Conservation (phyloP, 2,329 filamentous ascomycete species). For the Allantophomopsis cytisporea region DNA sequence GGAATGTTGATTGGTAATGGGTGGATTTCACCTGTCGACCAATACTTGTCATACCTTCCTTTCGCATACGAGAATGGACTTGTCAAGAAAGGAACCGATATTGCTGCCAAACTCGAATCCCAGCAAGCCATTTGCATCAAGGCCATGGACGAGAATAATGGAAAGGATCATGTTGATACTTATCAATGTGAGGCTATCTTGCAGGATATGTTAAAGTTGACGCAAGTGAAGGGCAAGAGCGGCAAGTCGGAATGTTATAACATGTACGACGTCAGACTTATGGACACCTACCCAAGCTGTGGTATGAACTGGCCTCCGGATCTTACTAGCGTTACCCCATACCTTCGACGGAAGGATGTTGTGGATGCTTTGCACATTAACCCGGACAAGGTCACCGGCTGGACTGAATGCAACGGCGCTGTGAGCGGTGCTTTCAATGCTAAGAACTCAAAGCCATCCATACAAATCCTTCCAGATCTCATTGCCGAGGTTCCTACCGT, state of each 20-base stretch:
- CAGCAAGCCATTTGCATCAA: constrained; percentile 56
- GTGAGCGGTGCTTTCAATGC: constrained; percentile 63
- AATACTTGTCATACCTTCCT: constrained; percentile 77
- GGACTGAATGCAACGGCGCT: constrained; percentile 77
- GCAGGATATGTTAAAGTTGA: constrained; percentile 54
- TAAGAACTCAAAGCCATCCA: constrained; percentile 56
- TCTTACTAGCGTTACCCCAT: constrained; percentile 62
- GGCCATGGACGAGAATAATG: constrained; percentile 42
- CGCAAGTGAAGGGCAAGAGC: constrained; percentile 37
- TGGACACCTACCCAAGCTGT: constrained; percentile 68
- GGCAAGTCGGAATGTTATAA: constrained; percentile 58
- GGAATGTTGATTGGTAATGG: constrained; percentile 93
- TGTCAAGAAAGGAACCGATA: constrained; percentile 50
- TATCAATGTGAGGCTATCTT: constrained; percentile 65
- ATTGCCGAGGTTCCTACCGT: constrained; percentile 66
- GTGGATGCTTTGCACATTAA: constrained; percentile 70
- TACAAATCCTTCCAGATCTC: constrained; percentile 64
- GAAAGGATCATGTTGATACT: constrained; percentile 51
- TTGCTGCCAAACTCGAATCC: constrained; percentile 51
- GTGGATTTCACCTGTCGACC: constrained; percentile 84
- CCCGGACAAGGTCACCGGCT: constrained; percentile 68
- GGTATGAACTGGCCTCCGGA: constrained; percentile 99
- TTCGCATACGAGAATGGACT: constrained; percentile 70
- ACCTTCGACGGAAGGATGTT: constrained; percentile 74
- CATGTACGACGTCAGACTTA: constrained; percentile 92